These are phyloP conservation scores for Xylaria sp. DNA, from an alignment of 2,329 filamentous ascomycete species.

Conservation along the genomic window DNA sequence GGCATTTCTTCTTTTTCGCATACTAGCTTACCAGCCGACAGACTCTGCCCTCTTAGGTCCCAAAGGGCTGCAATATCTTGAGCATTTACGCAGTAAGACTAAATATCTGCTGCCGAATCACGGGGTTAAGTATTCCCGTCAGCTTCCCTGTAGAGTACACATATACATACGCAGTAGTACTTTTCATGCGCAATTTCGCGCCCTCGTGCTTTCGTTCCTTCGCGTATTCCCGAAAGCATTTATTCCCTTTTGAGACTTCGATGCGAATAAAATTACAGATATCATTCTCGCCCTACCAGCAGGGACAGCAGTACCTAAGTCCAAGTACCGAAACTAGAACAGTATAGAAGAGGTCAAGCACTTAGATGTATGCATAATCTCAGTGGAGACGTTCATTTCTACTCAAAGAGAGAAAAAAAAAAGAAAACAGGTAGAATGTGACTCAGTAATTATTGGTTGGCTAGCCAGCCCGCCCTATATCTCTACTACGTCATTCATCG, in stretches of 20 bases:
- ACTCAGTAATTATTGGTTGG: slow-evolving; percentile 3
- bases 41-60: no score
- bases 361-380: not conserved
- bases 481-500: slow-evolving; percentile 20
- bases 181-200: slow-evolving; percentile 21
- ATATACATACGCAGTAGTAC: no score
- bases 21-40: no score
- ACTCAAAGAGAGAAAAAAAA: no score
- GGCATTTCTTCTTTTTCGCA: no score
- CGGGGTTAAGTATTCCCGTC: slow-evolving; percentile 6
- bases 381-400: no score
- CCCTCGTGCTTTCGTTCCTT: slow-evolving; percentile 33
- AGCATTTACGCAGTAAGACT: no score
- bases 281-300: not conserved
- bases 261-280: not conserved
- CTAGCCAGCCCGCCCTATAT: not conserved
- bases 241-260: not conserved
- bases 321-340: no score
- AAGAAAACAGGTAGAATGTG: no score
- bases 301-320: not conserved
- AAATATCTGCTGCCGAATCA: not conserved
- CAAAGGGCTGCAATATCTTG: no score
- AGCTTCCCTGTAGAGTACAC: no score
- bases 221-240: slow-evolving; percentile 11
- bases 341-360: no score